A percentile compares a stretch with the other conserved stretches of the same genome.
These are phyloP conservation scores for Mrakia frigida DNA, from an alignment of 768 basidiomycete species.

Conservation along the genomic window DNA sequence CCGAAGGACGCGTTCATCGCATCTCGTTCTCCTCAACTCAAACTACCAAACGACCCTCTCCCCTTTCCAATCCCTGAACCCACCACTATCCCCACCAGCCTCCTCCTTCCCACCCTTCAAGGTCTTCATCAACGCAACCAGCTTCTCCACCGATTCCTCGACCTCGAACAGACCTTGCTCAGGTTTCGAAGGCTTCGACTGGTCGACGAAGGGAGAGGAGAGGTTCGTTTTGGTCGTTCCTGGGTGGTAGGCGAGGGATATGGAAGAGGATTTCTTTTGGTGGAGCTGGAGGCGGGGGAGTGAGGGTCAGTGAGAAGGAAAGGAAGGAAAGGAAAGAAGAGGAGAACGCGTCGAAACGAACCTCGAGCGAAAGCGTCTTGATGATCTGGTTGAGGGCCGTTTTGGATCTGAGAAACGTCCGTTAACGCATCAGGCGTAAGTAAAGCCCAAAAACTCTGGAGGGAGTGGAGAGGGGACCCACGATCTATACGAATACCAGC, in stretches of 20 bases:
- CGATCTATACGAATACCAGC: conserved; percentile 44
- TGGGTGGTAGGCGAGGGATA: conserved; percentile 41
- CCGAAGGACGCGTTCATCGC: too few species aligned
- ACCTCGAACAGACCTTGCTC: conserved; percentile 43
- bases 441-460: too few species aligned
- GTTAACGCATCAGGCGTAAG: too few species aligned
- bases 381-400: conserved; percentile 48
- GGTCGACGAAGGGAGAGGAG: conserved; percentile 41
- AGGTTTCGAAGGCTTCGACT: conserved; percentile 37
- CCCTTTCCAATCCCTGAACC: conserved; percentile 44
- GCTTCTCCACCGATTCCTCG: conserved; percentile 41
- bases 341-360: not conserved
- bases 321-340: not conserved
- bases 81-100: conserved; percentile 31
- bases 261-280: conserved; percentile 43
- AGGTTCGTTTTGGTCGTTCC: conserved; percentile 44
- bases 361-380: conserved; percentile 28
- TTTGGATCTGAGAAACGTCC: conserved; percentile 45
- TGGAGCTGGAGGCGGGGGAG: conserved; percentile 32
- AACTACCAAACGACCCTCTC: conserved; percentile 40
- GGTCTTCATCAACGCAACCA: conserved; percentile 36
- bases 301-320: not conserved
- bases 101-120: conserved; percentile 12
- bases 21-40: too few species aligned
- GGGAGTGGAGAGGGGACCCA: conserved; percentile 32